phyloP scores from a whole-genome alignment of 495 filamentous ascomycete species.

The Astrothelium macrocarpum region DNA sequence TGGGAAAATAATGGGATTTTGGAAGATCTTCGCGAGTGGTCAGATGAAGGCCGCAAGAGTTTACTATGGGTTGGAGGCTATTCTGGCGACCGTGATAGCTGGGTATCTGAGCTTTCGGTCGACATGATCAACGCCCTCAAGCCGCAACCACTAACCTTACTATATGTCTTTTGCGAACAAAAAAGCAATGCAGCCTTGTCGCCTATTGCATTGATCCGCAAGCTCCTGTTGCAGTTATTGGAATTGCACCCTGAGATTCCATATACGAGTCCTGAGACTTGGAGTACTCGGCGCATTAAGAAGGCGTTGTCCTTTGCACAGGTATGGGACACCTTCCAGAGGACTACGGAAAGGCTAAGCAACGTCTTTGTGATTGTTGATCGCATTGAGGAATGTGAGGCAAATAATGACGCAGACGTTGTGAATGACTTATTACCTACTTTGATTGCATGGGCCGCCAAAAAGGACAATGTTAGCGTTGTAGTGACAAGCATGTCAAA shows the following conservation, averaged over 20 bases:
- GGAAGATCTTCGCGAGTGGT: conserved; percentile 1
- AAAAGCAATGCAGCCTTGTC: not conserved
- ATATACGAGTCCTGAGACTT: conserved; percentile 1
- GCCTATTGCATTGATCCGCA: not conserved
- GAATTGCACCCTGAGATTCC: not conserved
- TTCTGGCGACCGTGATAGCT: not conserved
- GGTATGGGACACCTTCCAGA: not conserved
- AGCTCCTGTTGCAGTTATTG: not conserved
- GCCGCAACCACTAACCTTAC: not conserved
- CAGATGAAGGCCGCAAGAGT: not conserved
- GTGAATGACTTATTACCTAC: not conserved
- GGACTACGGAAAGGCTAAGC: not conserved
- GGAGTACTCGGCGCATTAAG: not conserved
- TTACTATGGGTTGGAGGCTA: not conserved
- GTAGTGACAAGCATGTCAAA: conserved; percentile 1
- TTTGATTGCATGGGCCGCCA: not conserved
- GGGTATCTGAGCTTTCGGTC: conserved; percentile 2
- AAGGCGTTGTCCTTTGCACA: not conserved
- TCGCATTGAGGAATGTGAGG: conserved; percentile 6
- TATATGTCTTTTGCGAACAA: not conserved
- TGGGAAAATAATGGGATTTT: conserved; percentile 7
- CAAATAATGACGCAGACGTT: not conserved
- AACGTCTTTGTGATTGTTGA: conserved; percentile 6
- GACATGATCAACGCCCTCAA: conserved; percentile 2
- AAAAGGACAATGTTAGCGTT: not conserved